Base-by-base conservation (phyloP, 1,284 basidiomycete species). In the Moesziomyces sp. region DNA sequence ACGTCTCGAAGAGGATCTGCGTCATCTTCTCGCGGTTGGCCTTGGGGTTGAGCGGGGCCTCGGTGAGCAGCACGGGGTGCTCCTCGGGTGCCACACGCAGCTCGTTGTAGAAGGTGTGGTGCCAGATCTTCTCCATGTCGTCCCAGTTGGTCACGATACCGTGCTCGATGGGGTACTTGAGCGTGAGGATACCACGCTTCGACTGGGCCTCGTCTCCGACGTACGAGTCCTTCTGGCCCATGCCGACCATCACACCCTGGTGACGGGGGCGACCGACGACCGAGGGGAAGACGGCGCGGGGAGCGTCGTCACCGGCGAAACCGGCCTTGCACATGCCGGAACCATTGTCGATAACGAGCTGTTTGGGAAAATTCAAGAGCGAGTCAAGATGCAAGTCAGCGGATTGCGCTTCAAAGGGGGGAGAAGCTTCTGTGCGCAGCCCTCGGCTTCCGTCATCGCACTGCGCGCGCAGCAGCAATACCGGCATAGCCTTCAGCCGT, bases 1-100 rank as follows among this genome's bases (percentile, higher is more conserved):
- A 95, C 48, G 93, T 95, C 88, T 96, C 93, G 86, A 96, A 96
- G 92, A 94, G 94, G 88, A 94, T 94, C 87, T 94, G 93, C 70
- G 93, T 94, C 93, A 94, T 94, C 89, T 94, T 94, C 88, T 96
- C 93, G 85, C 93, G 88, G 88, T 95, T 94, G 69, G 91, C 91
- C 88, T 94, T 95, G 80, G 93, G 93, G 88, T 94, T 96, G 76
- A 94, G 89, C 87, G 93, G 89, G n/a, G 93, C 93, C 87, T 96
- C 93, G 73, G 93, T 95, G 88, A 96, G 88, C 46, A 96, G 89
- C 74, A 94, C 92, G 74, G 93, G 93, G 88, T 95, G 93, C 88
- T 95, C 93, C 86, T 96, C 93, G 42, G 86, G 86, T 5, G 86
- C 86, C 56, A 86, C 86, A 79, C 86, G 86, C 52, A 86, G 85